phyloP scores from a whole-genome alignment of 2,329 filamentous ascomycete genomes.

The Aspergillus persii region DNA sequence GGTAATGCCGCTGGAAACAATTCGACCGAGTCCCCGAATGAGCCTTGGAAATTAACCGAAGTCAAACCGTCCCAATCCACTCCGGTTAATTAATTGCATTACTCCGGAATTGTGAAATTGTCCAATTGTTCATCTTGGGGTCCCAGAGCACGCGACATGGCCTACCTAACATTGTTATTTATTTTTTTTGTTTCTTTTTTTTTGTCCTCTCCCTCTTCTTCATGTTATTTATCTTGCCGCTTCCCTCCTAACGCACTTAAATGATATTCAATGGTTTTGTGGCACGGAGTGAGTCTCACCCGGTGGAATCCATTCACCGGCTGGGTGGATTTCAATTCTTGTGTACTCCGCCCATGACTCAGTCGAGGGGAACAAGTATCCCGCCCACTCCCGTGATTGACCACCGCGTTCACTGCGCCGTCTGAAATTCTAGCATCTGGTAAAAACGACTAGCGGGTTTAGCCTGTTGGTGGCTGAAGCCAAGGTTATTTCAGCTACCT shows the following conservation, averaged over 20 bases:
- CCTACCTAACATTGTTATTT: no score
- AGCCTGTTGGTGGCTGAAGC: neutral
- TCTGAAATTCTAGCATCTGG: neutral
- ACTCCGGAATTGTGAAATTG: no score
- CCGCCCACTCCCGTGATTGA: neutral
- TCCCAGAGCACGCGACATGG: no score
- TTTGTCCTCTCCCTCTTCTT: no score
- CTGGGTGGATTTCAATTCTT: neutral
- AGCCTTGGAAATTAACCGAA: constrained; percentile 1
- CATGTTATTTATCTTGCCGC: no score
- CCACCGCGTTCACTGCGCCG: no score
- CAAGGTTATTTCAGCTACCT: neutral
- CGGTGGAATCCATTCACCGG: neutral
- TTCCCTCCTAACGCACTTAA: no score
- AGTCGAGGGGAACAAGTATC: no score
- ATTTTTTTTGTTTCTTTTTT: no score
- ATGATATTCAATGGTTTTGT: no score
- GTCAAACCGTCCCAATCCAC: neutral
- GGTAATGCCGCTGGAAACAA: neutral
- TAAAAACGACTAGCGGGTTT: neutral
- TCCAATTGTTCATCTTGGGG: no score
- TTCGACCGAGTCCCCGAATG: neutral
- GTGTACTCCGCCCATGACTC: no score
- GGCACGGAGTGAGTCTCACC: neutral
- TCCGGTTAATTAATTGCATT: neutral